phyloP scores from a whole-genome alignment of 257 asterid genomes.

The Fraxinus excelsior region DNA sequence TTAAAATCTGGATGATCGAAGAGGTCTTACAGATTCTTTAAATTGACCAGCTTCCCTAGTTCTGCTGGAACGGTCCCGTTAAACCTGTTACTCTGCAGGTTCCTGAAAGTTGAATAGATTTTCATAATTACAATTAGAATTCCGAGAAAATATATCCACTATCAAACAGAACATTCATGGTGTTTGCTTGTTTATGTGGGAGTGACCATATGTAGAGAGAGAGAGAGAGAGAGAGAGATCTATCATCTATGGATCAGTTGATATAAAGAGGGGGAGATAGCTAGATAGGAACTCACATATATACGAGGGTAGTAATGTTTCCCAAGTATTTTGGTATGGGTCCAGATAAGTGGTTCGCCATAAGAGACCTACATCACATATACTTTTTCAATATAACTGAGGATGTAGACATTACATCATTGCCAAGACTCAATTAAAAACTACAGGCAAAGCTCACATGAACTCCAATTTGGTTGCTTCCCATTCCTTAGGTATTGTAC shows the following conservation, averaged over 20 bases:
- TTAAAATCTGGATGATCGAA: neutral
- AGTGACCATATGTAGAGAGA: neutral
- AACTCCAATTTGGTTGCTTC: slow-evolving; percentile 40
- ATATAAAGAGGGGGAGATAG: neutral
- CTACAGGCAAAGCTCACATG: slow-evolving; percentile 39
- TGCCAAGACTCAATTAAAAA: slow-evolving; percentile 5
- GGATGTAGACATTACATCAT: neutral
- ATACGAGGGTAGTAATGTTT: slow-evolving; percentile 41
- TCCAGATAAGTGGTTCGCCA: slow-evolving; percentile 60
- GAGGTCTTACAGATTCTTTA: slow-evolving; percentile 43
- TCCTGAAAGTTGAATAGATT: slow-evolving; percentile 41
- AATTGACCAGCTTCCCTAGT: slow-evolving; percentile 64
- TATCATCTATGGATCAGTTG: neutral
- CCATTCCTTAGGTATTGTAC: slow-evolving; percentile 71
- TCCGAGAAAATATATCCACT: neutral
- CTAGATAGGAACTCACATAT: slow-evolving; percentile 34
- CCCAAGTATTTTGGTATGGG: slow-evolving; percentile 61
- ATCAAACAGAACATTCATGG: neutral
- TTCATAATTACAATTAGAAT: slow-evolving; percentile 20
- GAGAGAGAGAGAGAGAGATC: too few species aligned
- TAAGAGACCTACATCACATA: slow-evolving; percentile 38
- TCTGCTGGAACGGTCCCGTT: slow-evolving; percentile 54
- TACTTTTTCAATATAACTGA: neutral
- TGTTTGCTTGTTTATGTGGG: neutral
- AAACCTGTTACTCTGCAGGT: slow-evolving; percentile 58